phyloP scores from a whole-genome alignment of 192 early-diverging fungal genomes.

The Gryganskiella cystojenkinii region DNA sequence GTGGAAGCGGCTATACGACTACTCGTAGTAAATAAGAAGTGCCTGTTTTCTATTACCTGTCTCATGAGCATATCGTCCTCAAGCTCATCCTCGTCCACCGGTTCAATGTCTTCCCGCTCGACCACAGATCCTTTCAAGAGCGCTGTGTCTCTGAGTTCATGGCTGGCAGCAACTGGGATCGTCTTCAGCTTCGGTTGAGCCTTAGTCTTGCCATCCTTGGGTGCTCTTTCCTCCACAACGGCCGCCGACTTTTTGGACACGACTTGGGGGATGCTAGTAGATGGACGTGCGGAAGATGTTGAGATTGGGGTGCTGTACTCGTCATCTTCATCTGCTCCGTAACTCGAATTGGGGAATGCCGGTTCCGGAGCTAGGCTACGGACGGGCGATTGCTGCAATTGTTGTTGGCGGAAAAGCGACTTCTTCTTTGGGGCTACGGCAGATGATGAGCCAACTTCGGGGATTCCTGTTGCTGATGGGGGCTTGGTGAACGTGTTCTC shows the following conservation, averaged over 20 bases:
- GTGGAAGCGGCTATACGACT: no score
- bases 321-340: background rate
- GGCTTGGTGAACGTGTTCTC: conserved; percentile 44
- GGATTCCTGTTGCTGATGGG: background rate
- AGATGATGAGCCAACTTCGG: background rate
- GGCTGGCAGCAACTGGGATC: conserved; percentile 21
- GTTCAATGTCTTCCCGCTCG: conserved; percentile 53
- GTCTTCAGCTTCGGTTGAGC: background rate
- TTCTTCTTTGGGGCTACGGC: conserved; percentile 22
- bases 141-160: conserved; percentile 47
- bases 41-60: no score
- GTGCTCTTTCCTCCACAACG: no score
- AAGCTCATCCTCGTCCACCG: conserved; percentile 57
- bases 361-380: conserved; percentile 25
- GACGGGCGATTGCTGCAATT: conserved; percentile 1
- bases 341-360: conserved; percentile 20
- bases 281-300: background rate
- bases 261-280: conserved; percentile 2
- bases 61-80: conserved; percentile 62
- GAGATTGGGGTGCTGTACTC: background rate
- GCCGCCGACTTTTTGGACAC: conserved; percentile 26
- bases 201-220: conserved; percentile 4
- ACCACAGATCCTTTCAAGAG: conserved; percentile 58
- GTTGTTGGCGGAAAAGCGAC: conserved; percentile 34
- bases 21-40: no score